Evolutionary conservation across 805 yeast genomes (phyloP), one percentile per base, ranked within the genome.

Genomic region (Ogataea nakhonphanomensis): DNA sequence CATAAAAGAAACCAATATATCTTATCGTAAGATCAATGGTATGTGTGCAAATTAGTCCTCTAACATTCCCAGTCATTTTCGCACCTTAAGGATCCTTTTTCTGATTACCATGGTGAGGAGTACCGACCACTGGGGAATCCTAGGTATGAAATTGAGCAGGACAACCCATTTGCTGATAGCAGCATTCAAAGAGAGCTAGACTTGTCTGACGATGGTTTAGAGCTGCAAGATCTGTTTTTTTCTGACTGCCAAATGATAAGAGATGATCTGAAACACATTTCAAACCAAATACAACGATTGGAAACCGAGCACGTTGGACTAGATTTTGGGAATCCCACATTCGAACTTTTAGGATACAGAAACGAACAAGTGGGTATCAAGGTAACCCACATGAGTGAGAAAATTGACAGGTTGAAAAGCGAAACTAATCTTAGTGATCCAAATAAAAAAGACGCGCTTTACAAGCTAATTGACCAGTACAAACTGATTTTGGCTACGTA

Each of bases 401-500:
- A 24, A 10, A 3, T 36, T 24, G 21, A 20, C 14, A 24, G 17
- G 7, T 10, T 30, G 29, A 36, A 30, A 5, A 26, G 12, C 17
- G 34, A 24, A 6, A 14, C 10, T 17, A 31, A 24, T 29, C 13
- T 11, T 5, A 15, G 13, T 11, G 39, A 36, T 9, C 10, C 23
- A 7, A 9, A 13, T 5, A 36, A 36, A 31, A 12, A n/a, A 3
- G 8, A 23, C 4, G 36, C 27, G 9, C 14, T 39, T 8, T 9
- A 14, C 4, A 10, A 23, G 4, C 22, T 39, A 5, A 17, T 33
- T 20, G 37, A 33, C 12, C 31, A 29, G 13, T 35, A 17, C 33
- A 30, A 34, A 13, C 25, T 34, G 33, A 32, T 28, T 5, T 25
- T 40, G 11, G 27, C 44, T 30, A 35, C 29, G 30, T 40, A 32